Evolutionary conservation across 176 grass and related monocot genomes (phyloP).

Genomic region (Aechmea fasciata): DNA sequence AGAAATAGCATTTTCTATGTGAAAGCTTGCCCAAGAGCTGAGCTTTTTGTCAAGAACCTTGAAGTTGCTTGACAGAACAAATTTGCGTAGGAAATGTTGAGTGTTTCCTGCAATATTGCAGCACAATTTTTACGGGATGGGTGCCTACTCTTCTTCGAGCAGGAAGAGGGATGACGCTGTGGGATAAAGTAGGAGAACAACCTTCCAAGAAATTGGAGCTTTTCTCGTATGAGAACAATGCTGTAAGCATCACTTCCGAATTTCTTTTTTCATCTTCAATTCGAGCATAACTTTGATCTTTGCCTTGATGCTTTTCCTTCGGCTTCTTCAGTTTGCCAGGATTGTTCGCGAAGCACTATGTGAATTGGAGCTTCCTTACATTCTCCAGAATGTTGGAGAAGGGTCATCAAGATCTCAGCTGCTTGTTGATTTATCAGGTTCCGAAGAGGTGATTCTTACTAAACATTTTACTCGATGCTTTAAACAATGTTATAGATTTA

Average conservation of each 20-base stretch:
- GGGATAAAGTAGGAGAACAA: slow-evolving; percentile 53
- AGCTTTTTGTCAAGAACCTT: background rate
- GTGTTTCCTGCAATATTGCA: slow-evolving; percentile 13
- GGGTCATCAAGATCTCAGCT: slow-evolving; percentile 58
- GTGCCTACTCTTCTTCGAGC: slow-evolving; percentile 81
- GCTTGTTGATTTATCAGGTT: slow-evolving; percentile 37
- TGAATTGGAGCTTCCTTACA: slow-evolving; percentile 86
- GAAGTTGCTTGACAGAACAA: background rate
- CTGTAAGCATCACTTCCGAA: slow-evolving; percentile 25
- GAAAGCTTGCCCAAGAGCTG: background rate
- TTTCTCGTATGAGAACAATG: slow-evolving; percentile 88
- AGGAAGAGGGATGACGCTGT: slow-evolving; percentile 82
- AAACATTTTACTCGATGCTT: background rate
- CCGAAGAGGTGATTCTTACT: slow-evolving; percentile 41
- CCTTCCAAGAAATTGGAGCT: slow-evolving; percentile 68
- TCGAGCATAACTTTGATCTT: background rate
- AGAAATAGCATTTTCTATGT: background rate
- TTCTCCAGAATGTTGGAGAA: slow-evolving; percentile 68
- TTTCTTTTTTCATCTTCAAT: background rate
- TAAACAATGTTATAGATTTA: background rate
- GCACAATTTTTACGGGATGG: slow-evolving; percentile 88
- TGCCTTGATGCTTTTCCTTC: background rate
- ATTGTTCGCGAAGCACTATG: slow-evolving; percentile 82
- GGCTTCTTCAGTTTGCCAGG: slow-evolving; percentile 51
- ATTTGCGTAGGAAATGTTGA: no score